Evolutionary conservation across 2,329 filamentous ascomycete species (phyloP).

Genomic region (Fusarium sp.): DNA sequence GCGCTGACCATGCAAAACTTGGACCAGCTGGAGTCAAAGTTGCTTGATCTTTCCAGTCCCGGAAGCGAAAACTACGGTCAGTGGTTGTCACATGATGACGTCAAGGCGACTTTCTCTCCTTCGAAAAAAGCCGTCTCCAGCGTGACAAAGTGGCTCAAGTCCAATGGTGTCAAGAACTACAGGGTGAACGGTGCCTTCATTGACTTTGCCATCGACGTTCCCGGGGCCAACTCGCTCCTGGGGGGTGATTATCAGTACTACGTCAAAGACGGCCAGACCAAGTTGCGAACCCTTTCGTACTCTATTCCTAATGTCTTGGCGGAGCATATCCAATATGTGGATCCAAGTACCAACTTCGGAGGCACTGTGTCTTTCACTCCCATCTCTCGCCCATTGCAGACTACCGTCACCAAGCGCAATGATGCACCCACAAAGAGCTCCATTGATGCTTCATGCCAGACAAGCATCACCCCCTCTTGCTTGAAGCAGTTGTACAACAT

Average conservation of each 20-base stretch:
- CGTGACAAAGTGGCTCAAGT: conserved; percentile 35
- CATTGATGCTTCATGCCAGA: conserved; percentile 33
- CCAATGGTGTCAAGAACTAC: conserved; percentile 33
- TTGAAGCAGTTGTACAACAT: conserved; percentile 40
- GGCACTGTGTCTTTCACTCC: conserved; percentile 30
- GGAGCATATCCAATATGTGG: conserved; percentile 28
- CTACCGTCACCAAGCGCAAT: conserved; percentile 6
- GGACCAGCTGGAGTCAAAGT: conserved; percentile 32
- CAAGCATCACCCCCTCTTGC: conserved; percentile 33
- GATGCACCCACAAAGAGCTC: conserved; percentile 22
- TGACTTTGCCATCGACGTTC: conserved; percentile 32
- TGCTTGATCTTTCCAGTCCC: conserved; percentile 33
- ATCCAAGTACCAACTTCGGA: conserved; percentile 37
- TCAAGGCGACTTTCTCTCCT: conserved; percentile 9
- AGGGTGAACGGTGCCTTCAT: conserved; percentile 32
- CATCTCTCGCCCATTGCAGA: conserved; percentile 21
- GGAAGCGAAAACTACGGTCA: conserved; percentile 33
- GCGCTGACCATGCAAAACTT: conserved; percentile 34
- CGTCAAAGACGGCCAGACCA: conserved; percentile 26
- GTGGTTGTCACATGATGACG: conserved; percentile 29
- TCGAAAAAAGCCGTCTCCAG: conserved; percentile 22
- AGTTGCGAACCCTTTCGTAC: conserved; percentile 34
- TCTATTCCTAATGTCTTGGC: conserved; percentile 24
- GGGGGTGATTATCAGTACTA: conserved; percentile 32
- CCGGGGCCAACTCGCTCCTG: conserved; percentile 16